phyloP scores from a whole-genome alignment of 1,284 basidiomycete species.

The Cutaneotrichosporon cavernicola region DNA sequence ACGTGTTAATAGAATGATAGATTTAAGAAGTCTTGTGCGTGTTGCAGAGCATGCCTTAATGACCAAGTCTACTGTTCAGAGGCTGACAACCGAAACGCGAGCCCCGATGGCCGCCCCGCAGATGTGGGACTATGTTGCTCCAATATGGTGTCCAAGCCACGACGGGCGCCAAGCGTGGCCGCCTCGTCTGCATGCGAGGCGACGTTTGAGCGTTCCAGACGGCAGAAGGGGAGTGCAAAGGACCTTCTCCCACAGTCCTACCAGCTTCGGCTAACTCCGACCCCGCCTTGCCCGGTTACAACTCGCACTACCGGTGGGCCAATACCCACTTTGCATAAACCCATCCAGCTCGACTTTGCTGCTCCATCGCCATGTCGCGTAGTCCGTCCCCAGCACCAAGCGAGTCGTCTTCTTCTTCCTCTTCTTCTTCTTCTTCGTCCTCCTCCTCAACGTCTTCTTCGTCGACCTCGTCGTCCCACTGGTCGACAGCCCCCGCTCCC shows the following conservation, averaged over 20 bases:
- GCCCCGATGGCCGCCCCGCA: no score
- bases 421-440: neutral
- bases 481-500: neutral
- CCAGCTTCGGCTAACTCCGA: neutral
- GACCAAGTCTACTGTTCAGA: neutral
- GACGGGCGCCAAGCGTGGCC: no score
- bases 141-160: no score
- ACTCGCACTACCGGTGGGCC: neutral
- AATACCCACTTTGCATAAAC: neutral
- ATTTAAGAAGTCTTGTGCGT: neutral
- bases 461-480: neutral
- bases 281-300: neutral
- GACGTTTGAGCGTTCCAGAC: no score
- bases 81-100: no score
- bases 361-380: neutral
- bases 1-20: neutral
- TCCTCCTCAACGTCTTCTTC: neutral
- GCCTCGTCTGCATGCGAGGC: no score
- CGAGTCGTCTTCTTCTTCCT: neutral
- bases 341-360: neutral
- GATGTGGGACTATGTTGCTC: no score
- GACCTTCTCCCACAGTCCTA: no score
- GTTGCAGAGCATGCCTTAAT: neutral
- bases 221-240: neutral
- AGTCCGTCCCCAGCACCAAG: neutral